phyloP scores from a whole-genome alignment of 228 moss, liverwort and hornwort genomes.

The Sphagnum magellanicum region DNA sequence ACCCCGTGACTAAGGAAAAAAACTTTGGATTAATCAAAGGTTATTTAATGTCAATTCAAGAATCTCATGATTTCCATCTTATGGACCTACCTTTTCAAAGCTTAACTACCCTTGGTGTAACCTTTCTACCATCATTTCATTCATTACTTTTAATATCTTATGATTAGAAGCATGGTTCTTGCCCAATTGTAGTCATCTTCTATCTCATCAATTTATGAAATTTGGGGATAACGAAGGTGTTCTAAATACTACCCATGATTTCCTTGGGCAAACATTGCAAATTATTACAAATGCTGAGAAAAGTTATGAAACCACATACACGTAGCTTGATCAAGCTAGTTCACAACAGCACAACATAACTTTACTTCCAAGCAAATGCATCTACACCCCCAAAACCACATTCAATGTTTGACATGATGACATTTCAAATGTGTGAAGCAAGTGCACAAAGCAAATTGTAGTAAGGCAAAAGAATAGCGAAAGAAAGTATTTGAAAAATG shows the following conservation, averaged over 20 bases:
- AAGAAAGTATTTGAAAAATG: neutral
- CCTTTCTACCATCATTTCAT: too few species aligned
- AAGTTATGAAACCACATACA: constrained; percentile 11
- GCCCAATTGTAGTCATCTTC: too few species aligned
- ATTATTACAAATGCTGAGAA: too few species aligned
- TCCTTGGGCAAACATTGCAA: neutral
- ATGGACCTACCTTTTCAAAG: too few species aligned
- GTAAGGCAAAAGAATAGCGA: neutral
- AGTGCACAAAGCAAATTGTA: neutral
- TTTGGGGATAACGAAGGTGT: neutral
- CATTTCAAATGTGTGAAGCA: neutral
- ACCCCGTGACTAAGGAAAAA: too few species aligned
- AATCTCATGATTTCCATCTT: too few species aligned
- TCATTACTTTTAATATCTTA: too few species aligned
- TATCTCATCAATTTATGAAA: neutral
- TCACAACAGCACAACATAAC: constrained; percentile 57
- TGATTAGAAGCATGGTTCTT: too few species aligned
- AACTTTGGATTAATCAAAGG: too few species aligned
- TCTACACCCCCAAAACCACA: constrained; percentile 25
- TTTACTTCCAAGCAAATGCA: constrained; percentile 73
- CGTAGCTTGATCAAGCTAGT: constrained; percentile 94
- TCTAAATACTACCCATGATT: neutral
- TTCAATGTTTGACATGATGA: neutral
- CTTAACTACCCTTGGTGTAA: too few species aligned
- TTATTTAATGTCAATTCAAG: too few species aligned